Percentiles rank a stretch among this genome's conserved stretches.
phyloP scores from a whole-genome alignment of 768 basidiomycete genomes.

The Podaxis sp. region DNA sequence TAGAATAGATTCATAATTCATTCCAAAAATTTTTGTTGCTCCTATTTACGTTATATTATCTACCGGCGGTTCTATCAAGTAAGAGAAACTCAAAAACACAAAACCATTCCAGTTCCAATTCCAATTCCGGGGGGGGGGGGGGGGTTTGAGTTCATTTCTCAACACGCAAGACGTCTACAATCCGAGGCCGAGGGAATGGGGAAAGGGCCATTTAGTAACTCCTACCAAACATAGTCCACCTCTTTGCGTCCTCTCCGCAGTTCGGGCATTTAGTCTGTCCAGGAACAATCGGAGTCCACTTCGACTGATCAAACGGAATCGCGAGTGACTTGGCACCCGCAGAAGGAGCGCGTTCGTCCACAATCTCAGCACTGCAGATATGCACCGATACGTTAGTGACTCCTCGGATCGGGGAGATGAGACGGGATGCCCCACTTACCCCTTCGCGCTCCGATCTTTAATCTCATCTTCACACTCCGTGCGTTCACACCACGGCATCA shows the following conservation, averaged over 20 bases:
- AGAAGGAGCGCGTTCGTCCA: conserved; percentile 93
- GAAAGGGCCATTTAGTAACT: conserved; percentile 51
- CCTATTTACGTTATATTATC: no score
- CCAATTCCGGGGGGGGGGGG: no score
- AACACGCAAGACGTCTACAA: no score
- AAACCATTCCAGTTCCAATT: no score
- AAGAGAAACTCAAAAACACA: no score
- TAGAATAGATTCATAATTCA: no score
- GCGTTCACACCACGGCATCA: conserved; percentile 94
- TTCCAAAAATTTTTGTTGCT: no score
- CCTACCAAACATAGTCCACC: conserved; percentile 96
- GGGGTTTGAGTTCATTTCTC: no score
- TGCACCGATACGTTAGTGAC: neutral
- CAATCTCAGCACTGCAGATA: conserved; percentile 59
- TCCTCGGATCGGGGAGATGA: conserved; percentile 12
- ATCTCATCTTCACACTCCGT: conserved; percentile 96
- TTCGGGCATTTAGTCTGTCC: conserved; percentile 89
- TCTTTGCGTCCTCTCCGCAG: conserved; percentile 85
- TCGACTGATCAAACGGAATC: conserved; percentile 91
- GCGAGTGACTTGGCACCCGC: conserved; percentile 96
- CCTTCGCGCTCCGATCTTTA: conserved; percentile 86
- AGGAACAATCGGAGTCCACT: conserved; percentile 73
- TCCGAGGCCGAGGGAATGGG: no score
- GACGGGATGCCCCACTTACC: conserved; percentile 44
- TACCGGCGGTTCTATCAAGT: no score